Conservation (phyloP, 352 stramenopile species). For the Salisapilia sapeloensis region DNA sequence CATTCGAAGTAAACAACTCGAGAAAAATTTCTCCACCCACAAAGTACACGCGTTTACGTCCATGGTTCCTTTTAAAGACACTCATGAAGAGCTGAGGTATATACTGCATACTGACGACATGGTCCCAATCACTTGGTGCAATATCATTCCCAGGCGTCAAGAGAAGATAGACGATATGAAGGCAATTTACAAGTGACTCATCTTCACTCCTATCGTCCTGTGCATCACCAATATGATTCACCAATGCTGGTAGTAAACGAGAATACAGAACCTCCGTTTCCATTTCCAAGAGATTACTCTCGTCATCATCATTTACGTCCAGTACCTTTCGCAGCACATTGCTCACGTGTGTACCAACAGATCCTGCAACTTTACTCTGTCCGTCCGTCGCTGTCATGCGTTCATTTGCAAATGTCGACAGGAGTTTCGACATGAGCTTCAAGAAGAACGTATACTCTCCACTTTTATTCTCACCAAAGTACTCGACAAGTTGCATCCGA, state of each 20-base stretch:
- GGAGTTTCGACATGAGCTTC: slow-evolving; percentile 39
- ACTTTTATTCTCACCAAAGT: slow-evolving; percentile 35
- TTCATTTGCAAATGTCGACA: slow-evolving; percentile 29
- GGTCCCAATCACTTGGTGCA: too few relatives aligned
- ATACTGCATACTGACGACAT: too few relatives aligned
- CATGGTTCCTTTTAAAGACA: too few relatives aligned
- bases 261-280: slow-evolving; percentile 25
- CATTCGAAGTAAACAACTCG: too few relatives aligned
- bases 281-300: slow-evolving; percentile 15
- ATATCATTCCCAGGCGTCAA: too few relatives aligned
- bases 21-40: too few relatives aligned
- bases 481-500: slow-evolving; percentile 23
- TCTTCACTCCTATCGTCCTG: slow-evolving; percentile 4
- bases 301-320: slow-evolving; percentile 14
- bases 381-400: slow-evolving; percentile 7
- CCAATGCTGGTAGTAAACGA: slow-evolving; percentile 29
- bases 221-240: slow-evolving; percentile 8
- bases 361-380: slow-evolving; percentile 3
- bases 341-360: slow-evolving; percentile 15
- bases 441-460: slow-evolving; percentile 59
- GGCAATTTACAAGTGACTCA: slow-evolving; percentile 17
- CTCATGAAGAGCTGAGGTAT: too few relatives aligned
- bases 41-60: too few relatives aligned
- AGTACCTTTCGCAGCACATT: slow-evolving; percentile 29
- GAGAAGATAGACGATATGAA: slow-evolving; percentile 25